Conservation (phyloP, 805 yeast species). For the Priceomyces carsonii region DNA sequence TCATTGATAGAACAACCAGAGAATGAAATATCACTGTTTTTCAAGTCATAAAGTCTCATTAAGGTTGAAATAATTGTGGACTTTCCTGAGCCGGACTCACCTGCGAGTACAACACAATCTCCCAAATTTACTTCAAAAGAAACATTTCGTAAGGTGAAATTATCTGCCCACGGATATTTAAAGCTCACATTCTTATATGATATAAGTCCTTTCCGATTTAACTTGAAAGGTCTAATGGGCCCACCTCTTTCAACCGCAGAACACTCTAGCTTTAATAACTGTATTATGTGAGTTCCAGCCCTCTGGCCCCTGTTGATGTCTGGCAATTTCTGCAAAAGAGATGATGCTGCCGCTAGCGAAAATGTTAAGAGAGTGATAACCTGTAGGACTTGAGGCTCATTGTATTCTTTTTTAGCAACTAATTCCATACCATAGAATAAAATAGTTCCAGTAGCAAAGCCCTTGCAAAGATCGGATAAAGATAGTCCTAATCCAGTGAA, state of each 20-base stretch:
- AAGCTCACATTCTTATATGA: constrained; percentile 50
- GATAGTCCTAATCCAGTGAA: constrained; percentile 71
- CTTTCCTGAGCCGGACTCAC: constrained; percentile 91
- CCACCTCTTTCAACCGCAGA: constrained; percentile 42
- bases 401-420: constrained; percentile 59
- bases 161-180: constrained; percentile 30
- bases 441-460: constrained; percentile 68
- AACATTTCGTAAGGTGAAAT: constrained; percentile 40
- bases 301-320: constrained; percentile 78
- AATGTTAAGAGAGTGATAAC: constrained; percentile 74
- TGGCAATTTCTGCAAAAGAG: constrained; percentile 67
- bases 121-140: constrained; percentile 43
- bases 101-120: constrained; percentile 67
- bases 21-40: constrained; percentile 41
- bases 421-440: constrained; percentile 77
- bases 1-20: constrained; percentile 49
- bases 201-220: constrained; percentile 22
- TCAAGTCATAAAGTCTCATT: constrained; percentile 49
- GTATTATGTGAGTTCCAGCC: constrained; percentile 55
- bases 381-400: constrained; percentile 58
- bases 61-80: constrained; percentile 69
- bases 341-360: constrained; percentile 64
- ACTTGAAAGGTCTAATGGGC: constrained; percentile 20
- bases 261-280: constrained; percentile 34
- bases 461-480: constrained; percentile 50